Evolutionary conservation across 2,329 filamentous ascomycete species (phyloP), one percentile per base, ranked within the genome.

Genomic region (Calonectria pauciramosa): DNA sequence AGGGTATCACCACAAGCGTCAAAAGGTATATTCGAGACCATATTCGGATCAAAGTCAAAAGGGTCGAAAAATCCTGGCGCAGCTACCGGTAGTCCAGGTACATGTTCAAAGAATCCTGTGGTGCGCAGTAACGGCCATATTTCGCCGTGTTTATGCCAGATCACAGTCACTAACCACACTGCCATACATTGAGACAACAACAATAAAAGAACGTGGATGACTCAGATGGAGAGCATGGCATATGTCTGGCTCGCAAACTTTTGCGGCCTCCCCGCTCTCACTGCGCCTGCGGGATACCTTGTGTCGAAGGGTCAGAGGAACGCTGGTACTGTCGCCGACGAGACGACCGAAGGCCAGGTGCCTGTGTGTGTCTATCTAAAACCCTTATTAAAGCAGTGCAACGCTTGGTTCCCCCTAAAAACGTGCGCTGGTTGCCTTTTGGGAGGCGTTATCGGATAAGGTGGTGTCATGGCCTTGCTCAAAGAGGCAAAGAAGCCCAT

Each of bases 161-260:
- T n/a, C n/a, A n/a, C n/a, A n/a, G n/a, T n/a, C n/a, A n/a, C n/a
- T n/a, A n/a, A n/a, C n/a, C n/a, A n/a, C n/a, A n/a, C n/a, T n/a
- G n/a, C n/a, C n/a, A n/a, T n/a, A n/a, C n/a, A n/a, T n/a, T n/a
- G n/a, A n/a, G n/a, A n/a, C n/a, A n/a, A n/a, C n/a, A n/a, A n/a
- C n/a, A n/a, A n/a, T n/a, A n/a, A n/a, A n/a, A n/a, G n/a, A n/a
- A n/a, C n/a, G n/a, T n/a, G n/a, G n/a, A n/a, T n/a, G n/a, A n/a
- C n/a, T n/a, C n/a, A n/a, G 0, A 81, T 89, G 32, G 78, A 84
- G 68, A 86, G 84, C 60, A 90, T 90, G 88, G 85, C 86, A 74
- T 90, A 88, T 56, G 86, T 88, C 2, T 90, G 88, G 88, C 77
- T 90, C 64, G 88, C 86, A 18, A 90, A 90, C 79, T 89, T 88